Evolutionary conservation across 2,329 filamentous ascomycete species (phyloP).

Genomic region (Pseudogymnoascus sp.): DNA sequence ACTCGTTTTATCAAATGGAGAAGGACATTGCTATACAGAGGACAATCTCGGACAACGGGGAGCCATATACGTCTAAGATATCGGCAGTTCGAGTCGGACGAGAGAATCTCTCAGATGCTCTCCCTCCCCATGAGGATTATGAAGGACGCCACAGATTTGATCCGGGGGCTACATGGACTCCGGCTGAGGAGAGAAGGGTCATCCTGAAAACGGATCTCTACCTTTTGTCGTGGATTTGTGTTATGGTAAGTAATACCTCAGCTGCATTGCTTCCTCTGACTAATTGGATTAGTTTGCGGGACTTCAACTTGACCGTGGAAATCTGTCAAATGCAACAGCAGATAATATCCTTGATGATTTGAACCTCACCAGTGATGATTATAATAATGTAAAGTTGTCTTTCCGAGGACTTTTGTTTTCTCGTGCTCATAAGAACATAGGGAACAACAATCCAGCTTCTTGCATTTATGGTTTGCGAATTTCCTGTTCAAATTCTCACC

Average conservation of each 20-base stretch:
- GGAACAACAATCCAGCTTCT: conserved; percentile 50
- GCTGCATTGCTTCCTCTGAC: conserved; percentile 23
- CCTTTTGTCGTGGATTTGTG: conserved; percentile 36
- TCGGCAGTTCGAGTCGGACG: conserved; percentile 16
- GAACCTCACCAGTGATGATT: conserved; percentile 41
- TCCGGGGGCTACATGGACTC: conserved; percentile 45
- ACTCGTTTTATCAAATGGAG: conserved; percentile 11
- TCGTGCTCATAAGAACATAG: conserved; percentile 10
- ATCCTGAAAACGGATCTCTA: conserved; percentile 45
- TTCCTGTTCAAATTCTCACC: conserved; percentile 50
- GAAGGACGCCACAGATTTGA: conserved; percentile 45
- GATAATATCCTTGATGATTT: conserved; percentile 54
- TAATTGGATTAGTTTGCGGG: conserved; percentile 47
- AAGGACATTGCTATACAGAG: conserved; percentile 11
- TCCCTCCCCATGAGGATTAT: conserved; percentile 32
- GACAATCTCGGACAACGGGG: conserved; percentile 9
- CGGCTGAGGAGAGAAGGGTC: conserved; percentile 47
- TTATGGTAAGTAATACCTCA: conserved; percentile 33
- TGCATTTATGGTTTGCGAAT: conserved; percentile 47
- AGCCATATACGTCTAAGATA: conserved; percentile 14
- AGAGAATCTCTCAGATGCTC: conserved; percentile 24
- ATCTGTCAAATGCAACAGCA: conserved; percentile 53
- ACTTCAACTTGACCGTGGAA: conserved; percentile 56
- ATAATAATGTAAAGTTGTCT: conserved; percentile 41
- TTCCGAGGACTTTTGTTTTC: conserved; percentile 29